Base-by-base conservation (phyloP, 305 asterid genomes). In the Solanum hybrid region DNA sequence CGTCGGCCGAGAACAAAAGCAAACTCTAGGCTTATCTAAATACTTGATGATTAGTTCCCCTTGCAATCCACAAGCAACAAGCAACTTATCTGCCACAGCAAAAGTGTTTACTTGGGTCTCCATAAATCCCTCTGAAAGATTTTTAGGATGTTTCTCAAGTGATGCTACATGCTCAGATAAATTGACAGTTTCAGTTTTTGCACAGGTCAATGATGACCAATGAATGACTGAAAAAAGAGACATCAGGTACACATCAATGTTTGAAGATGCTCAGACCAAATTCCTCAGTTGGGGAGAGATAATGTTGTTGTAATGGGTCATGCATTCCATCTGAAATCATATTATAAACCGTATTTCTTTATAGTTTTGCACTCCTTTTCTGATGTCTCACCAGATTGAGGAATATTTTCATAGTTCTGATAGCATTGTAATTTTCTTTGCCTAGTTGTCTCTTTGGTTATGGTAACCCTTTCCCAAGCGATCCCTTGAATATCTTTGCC, bases 361-460 rank as follows among this genome's bases (percentile, higher is more conserved):
- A 51, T 51, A 15, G n/a, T 15, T 51, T 15, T 51, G 66, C 66
- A 51, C 66, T 51, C n/a, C 66, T 51, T 51, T 51, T 51, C 9
- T 51, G 66, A 51, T 51, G 66, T 51, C 66, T 51, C 66, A 51
- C 66, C 66, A 51, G n/a, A 51, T 51, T 51, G 66, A 15, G n/a
- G 66, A 51, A 1, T 51, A 51, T 51, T 51, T 51, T 51, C 66
- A 15, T 15, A 51, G 66, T 51, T 51, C 90, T 94, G 93, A 88
- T 96, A 95, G 87, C 93, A 95, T 51, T 94, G 95, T 51, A 51
- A 15, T 51, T 79, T 94, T 85, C 96, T 94, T 91, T 93, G 92
- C 90, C 98, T 91, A 86, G 94, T 96, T 88, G 92, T 93, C 92
- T 95, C 97, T 81, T 98, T 93, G 73, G 97, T 95, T 88, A 93